These are phyloP conservation scores for Hypoxylon sp. DNA, from an alignment of 2,329 filamentous ascomycete genomes.

Conservation along the genomic window DNA sequence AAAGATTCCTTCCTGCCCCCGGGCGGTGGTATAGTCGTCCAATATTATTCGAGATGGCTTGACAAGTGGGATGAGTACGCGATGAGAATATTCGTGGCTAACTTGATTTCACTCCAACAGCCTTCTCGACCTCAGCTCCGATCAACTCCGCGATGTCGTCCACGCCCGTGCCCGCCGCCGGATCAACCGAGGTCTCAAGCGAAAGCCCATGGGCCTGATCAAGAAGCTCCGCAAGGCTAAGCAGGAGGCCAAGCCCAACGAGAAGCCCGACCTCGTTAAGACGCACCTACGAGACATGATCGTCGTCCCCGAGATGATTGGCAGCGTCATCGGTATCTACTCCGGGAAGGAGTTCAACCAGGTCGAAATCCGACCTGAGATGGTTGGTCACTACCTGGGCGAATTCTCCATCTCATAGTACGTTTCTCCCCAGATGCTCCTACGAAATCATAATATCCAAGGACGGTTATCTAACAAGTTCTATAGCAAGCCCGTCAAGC, in stretches of 20 bases:
- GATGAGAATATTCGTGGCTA: constrained; percentile 31
- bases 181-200: constrained; percentile 99
- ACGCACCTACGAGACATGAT: constrained; percentile 99
- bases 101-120: constrained; percentile 61
- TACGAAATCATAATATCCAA: background rate
- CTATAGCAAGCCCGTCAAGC: constrained; percentile 97
- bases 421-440: constrained; percentile 58
- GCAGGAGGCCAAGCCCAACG: constrained; percentile 98
- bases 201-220: constrained; percentile 99
- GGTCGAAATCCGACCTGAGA: constrained; percentile 99
- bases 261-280: constrained; percentile 99
- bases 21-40: constrained; percentile 6
- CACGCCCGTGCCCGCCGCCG: constrained; percentile 98
- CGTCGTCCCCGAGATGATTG: constrained; percentile 99
- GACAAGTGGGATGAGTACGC: constrained; percentile 1
- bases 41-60: constrained; percentile 1
- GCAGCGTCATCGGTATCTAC: constrained; percentile 98
- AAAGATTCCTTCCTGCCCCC: background rate
- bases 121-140: constrained; percentile 98
- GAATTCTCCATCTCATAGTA: constrained; percentile 99
- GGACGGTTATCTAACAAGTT: constrained; percentile 62
- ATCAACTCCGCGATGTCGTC: constrained; percentile 99
- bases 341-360: constrained; percentile 99
- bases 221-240: constrained; percentile 99
- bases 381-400: constrained; percentile 99